A percentile compares a stretch with the other conserved stretches of the same genome.
Evolutionary conservation across 148 eudicot genomes (phyloP).

Genomic region (Chenopodium berlandieri): DNA sequence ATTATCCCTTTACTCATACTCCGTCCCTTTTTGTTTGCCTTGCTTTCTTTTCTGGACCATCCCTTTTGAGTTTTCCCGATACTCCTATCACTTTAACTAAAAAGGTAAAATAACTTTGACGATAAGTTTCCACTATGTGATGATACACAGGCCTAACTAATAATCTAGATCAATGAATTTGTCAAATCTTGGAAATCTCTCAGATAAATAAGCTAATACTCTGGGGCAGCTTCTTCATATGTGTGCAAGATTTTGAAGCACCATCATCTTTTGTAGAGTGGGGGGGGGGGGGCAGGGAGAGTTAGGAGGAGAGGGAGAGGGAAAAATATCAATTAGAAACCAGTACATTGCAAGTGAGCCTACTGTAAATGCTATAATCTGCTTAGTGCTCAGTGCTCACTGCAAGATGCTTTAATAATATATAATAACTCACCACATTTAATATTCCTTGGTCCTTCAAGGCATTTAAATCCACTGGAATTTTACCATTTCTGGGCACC

Average conservation of each 20-base stretch:
- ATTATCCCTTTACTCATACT: too few species aligned
- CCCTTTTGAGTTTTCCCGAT: too few species aligned
- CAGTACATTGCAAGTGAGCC: background rate
- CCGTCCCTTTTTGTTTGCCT: too few species aligned
- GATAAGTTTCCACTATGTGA: background rate
- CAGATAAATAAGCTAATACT: background rate
- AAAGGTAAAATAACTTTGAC: background rate
- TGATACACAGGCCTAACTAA: background rate
- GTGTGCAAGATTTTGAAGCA: background rate
- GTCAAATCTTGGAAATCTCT: background rate
- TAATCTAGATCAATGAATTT: background rate
- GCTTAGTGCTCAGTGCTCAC: background rate
- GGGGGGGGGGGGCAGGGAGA: background rate
- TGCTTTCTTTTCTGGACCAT: too few species aligned
- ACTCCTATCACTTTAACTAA: too few species aligned
- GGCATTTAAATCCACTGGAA: conserved; percentile 49
- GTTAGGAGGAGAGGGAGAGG: background rate
- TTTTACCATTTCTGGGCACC: conserved; percentile 74
- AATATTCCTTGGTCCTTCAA: conserved; percentile 62
- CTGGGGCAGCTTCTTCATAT: too few species aligned
- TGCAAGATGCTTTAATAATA: background rate
- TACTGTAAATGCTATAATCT: background rate
- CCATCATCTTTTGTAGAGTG: background rate
- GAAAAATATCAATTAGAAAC: background rate
- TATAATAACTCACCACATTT: conserved; percentile 57